These are phyloP conservation scores for Trichoderma sp. DNA, from an alignment of 2,329 filamentous ascomycete genomes.

Conservation along the genomic window DNA sequence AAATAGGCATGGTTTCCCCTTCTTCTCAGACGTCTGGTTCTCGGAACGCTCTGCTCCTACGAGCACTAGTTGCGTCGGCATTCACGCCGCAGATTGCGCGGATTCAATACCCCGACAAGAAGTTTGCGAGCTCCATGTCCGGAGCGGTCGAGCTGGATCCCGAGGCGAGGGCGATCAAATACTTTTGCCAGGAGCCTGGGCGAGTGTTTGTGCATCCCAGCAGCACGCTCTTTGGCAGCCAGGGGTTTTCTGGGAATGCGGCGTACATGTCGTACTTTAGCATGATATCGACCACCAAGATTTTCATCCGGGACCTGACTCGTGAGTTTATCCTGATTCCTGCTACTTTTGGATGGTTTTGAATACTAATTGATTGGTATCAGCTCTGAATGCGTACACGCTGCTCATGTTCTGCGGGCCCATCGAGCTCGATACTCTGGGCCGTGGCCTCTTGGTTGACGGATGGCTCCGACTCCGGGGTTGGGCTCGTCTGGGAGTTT, in stretches of 20 bases:
- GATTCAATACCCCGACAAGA: conserved; percentile 93
- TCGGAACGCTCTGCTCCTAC: conserved; percentile 51
- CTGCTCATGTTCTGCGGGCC: conserved; percentile 84
- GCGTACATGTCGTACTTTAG: conserved; percentile 86
- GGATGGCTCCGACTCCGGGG: conserved; percentile 84
- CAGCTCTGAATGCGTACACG: conserved; percentile 84
- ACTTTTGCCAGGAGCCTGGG: conserved; percentile 81
- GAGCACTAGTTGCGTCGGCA: conserved; percentile 69
- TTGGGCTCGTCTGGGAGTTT: conserved; percentile 91
- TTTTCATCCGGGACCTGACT: conserved; percentile 87
- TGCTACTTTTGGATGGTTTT: neutral
- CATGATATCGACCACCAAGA: conserved; percentile 87
- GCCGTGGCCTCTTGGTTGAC: conserved; percentile 84
- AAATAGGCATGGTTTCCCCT: conserved; percentile 71
- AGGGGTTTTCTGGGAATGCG: conserved; percentile 71
- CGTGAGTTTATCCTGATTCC: conserved; percentile 53
- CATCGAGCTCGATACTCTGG: conserved; percentile 82
- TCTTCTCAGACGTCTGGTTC: conserved; percentile 34
- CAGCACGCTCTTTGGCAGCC: conserved; percentile 80
- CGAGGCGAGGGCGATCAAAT: conserved; percentile 88
- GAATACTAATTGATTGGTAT: conserved; percentile 15
- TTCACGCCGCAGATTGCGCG: conserved; percentile 85
- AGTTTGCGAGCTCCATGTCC: conserved; percentile 82
- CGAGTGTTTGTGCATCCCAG: conserved; percentile 91
- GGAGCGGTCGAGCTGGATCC: conserved; percentile 92